Evolutionary conservation across 805 yeast genomes (phyloP), one percentile per base, ranked within the genome.

Genomic region (Cyberlindnera veronae): DNA sequence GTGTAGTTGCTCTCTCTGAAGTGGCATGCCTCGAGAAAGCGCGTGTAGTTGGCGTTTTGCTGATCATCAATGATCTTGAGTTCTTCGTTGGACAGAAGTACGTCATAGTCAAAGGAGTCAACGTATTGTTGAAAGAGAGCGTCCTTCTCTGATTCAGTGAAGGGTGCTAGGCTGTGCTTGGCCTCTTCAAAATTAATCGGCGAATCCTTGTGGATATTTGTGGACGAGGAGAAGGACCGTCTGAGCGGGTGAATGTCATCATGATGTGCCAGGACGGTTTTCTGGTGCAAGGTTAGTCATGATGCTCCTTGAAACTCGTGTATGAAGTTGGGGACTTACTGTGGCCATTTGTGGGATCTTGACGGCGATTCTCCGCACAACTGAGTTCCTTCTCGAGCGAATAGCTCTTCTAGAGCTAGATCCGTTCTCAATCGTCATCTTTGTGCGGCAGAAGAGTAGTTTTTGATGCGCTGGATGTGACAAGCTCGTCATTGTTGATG

Each of bases 361-460:
- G 32, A 70, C 59, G 0, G 88, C 88, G 34, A 81, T 79, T 22
- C 66, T 61, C 36, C 77, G 77, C 1, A 81, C 87, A 45, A 80
- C 72, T 3, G 89, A 81, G 44, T 74, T 72, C 39, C 81, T 70
- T 53, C 88, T 66, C 7, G 70, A 67, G 44, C 79, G 62, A 29
- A 54, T 53, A 20, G 42, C 44, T 14, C 52, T 35, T 32, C 36
- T 16, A 2, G 36, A 22, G 9, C 24, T 34, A 12, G 37, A 28
- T n/a, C 48, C 26, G 26, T 31, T 37, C 29, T 41, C 57, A 32
- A 41, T 30, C 1, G 46, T 50, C 61, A 46, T 60, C 21, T 27
- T 13, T 30, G 15, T 6, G 8, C 24, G 24, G 24, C 11, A 22
- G 24, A 8, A 22, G 24, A 22, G 24, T n/a, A n/a, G n/a, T n/a